phyloP scores from a whole-genome alignment of 352 stramenopile genomes.

The Salisapilia sapeloensis region DNA sequence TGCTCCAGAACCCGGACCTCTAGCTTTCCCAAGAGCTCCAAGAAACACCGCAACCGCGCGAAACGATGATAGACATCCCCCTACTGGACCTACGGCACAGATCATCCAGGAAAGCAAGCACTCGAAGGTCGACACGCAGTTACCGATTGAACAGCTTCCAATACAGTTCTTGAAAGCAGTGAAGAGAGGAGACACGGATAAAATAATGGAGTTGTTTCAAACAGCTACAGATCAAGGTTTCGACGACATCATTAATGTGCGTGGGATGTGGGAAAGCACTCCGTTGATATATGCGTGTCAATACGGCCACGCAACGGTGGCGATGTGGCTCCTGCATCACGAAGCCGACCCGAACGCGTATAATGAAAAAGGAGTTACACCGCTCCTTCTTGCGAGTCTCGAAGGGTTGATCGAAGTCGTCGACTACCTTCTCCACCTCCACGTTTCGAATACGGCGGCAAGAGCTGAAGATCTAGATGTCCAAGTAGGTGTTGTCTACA shows the following conservation, averaged over 20 bases:
- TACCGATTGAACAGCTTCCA: constrained; percentile 22
- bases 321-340: constrained; percentile 31
- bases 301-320: constrained; percentile 31
- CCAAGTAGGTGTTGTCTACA: constrained; percentile 61
- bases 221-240: constrained; percentile 8
- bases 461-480: constrained; percentile 11
- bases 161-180: constrained; percentile 52
- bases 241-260: constrained; percentile 22
- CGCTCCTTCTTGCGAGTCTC: constrained; percentile 47
- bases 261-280: constrained; percentile 75
- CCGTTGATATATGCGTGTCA: constrained; percentile 60
- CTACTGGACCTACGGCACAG: no score
- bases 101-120: constrained; percentile 3
- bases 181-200: constrained; percentile 26
- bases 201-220: constrained; percentile 8
- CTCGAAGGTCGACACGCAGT: constrained; percentile 3
- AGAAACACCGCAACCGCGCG: constrained; percentile 1
- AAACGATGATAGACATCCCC: background rate
- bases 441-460: no score
- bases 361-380: constrained; percentile 60
- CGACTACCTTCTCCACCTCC: constrained; percentile 13
- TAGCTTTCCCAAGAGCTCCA: constrained; percentile 1
- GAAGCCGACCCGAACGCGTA: constrained; percentile 17
- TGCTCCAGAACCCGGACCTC: background rate
- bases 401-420: constrained; percentile 35